Evolutionary conservation across 2,329 filamentous ascomycete species (phyloP), one percentile per base, ranked within the genome.

Genomic region (Stagonosporopsis rhizophila): DNA sequence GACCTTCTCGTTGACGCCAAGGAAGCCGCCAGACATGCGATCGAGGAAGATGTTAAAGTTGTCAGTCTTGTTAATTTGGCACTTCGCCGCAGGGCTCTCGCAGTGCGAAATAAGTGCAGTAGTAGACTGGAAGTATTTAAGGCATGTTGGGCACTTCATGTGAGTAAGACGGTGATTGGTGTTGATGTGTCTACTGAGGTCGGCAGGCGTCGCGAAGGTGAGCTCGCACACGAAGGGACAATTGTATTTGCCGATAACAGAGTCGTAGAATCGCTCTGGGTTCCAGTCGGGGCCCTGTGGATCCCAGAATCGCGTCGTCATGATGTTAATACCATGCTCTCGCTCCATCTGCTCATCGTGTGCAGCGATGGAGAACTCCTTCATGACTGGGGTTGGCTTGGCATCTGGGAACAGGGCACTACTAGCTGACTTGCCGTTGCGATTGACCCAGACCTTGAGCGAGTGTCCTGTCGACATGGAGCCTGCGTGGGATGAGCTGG

Each of bases 191-290:
- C 46, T 48, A 37, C 69, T 67, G 8, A 80, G 68, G 6, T 77
- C 73, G 42, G 20, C 34, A 23, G 56, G 58, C 14, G 56, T 67
- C 1, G 55, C 51, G 48, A 73, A 76, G 3, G 28, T 65, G 30
- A 73, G 69, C 80, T 75, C 73, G 80, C 87, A 89, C 3, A 69
- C 62, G 52, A 83, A 79, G 0, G 86, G 86, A 51, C 87, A 89
- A 50, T 72, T 76, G 73, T 80, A 89, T 44, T 75, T 77, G 41
- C 74, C 68, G 1, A 77, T 73, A 27, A 79, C 70, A 0, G 70
- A 48, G 37, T 81, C 74, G 52, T 69, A 80, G 75, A 86, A 87
- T 6, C 74, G 72, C 1, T 77, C 71, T 1, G 78, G 70, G 38
- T 82, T 78, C 71, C 84, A 88, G 9, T 77, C 72, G 0, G 70